These are phyloP conservation scores for Naganishia randhawae DNA, from an alignment of 768 basidiomycete genomes.

Conservation along the genomic window DNA sequence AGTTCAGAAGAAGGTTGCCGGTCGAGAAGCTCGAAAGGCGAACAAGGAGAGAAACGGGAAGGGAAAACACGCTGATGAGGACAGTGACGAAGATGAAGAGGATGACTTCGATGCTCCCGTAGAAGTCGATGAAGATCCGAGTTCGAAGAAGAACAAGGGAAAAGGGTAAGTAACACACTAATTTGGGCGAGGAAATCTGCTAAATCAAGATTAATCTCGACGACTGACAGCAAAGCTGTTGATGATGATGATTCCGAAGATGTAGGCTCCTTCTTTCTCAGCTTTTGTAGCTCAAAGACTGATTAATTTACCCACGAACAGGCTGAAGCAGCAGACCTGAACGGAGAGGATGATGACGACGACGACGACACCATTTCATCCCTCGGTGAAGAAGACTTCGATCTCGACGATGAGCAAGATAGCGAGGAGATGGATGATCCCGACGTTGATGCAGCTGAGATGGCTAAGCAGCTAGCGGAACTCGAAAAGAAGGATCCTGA, in stretches of 20 bases:
- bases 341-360: conserved; percentile 44
- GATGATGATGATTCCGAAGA: conserved; percentile 49
- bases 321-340: conserved; percentile 19
- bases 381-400: conserved; percentile 46
- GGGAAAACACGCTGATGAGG: conserved; percentile 37
- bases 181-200: background rate
- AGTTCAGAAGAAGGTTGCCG: conserved; percentile 66
- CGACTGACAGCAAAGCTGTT: conserved; percentile 26
- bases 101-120: conserved; percentile 48
- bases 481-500: conserved; percentile 97
- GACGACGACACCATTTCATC: conserved; percentile 40
- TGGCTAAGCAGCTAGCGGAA: conserved; percentile 76
- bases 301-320: background rate
- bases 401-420: conserved; percentile 67
- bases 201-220: conserved; percentile 1
- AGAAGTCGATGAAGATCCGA: conserved; percentile 41
- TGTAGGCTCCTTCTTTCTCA: conserved; percentile 53
- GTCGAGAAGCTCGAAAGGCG: conserved; percentile 55
- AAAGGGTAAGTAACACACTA: conserved; percentile 9
- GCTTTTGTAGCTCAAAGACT: conserved; percentile 44
- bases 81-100: conserved; percentile 36
- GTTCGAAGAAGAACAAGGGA: conserved; percentile 32
- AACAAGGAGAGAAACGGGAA: conserved; percentile 51
- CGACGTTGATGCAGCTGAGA: conserved; percentile 66
- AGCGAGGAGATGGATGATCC: conserved; percentile 63